Conservation (phyloP, 768 basidiomycete species). For the Rhodotorula taiwanensis region DNA sequence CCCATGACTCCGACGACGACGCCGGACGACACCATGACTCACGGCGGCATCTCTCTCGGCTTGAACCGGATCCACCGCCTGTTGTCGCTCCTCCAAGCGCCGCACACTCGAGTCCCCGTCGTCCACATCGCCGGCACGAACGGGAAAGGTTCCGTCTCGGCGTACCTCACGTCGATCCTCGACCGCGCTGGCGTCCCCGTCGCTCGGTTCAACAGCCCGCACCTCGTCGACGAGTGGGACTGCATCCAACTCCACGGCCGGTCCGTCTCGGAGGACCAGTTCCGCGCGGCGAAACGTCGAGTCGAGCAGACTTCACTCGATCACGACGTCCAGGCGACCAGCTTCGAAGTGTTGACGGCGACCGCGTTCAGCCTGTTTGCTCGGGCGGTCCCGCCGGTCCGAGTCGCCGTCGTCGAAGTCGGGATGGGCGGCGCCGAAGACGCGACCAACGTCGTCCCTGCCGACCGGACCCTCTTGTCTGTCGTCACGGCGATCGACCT, state of each 20-base stretch:
- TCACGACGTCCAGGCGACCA: conserved; percentile 53
- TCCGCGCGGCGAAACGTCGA: conserved; percentile 46
- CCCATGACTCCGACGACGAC: neutral
- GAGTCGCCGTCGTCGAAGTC: conserved; percentile 81
- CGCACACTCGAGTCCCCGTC: conserved; percentile 66
- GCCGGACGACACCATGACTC: too few species aligned
- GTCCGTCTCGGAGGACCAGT: conserved; percentile 53
- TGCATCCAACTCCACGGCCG: conserved; percentile 61
- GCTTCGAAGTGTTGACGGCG: conserved; percentile 79
- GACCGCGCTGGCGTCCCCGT: conserved; percentile 53
- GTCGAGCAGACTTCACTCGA: conserved; percentile 52
- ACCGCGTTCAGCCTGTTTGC: conserved; percentile 74
- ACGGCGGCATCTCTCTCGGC: conserved; percentile 37
- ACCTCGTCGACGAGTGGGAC: conserved; percentile 71
- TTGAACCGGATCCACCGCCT: conserved; percentile 42
- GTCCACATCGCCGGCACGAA: conserved; percentile 92
- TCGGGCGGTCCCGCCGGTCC: conserved; percentile 49
- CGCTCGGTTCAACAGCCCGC: conserved; percentile 88
- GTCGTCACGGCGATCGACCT: conserved; percentile 79
- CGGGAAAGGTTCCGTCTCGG: conserved; percentile 90
- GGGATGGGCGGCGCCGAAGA: conserved; percentile 90
- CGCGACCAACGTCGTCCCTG: conserved; percentile 83
- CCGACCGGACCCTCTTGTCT: conserved; percentile 63
- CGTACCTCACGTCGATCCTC: conserved; percentile 71
- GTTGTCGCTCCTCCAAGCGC: conserved; percentile 51